A percentile compares a stretch with the other conserved stretches of the same genome.
Evolutionary conservation across 2,329 filamentous ascomycete genomes (phyloP).

Genomic region (Thelonectria olida): DNA sequence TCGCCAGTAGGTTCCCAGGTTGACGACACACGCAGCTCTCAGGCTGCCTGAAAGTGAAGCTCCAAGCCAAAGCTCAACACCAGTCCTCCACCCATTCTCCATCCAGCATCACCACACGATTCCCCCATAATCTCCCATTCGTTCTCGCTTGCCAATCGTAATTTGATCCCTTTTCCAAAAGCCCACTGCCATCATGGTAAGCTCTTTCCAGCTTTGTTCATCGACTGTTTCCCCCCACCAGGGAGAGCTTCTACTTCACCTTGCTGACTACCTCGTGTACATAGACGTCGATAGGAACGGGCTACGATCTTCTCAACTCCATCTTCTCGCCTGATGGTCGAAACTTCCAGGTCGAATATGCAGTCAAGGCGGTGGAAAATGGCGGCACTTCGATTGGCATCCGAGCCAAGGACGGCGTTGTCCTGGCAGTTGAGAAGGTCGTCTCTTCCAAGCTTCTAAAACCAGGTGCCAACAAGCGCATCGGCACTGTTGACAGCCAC

Average conservation of each 20-base stretch:
- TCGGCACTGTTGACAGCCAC: conserved; percentile 93
- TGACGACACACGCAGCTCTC: conserved; percentile 51
- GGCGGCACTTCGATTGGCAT: conserved; percentile 96
- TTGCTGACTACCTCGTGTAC: conserved; percentile 31
- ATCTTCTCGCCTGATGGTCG: conserved; percentile 99
- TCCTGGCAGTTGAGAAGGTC: conserved; percentile 96
- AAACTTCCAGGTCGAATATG: conserved; percentile 99
- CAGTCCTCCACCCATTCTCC: conserved; percentile 32
- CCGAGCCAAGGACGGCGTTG: conserved; percentile 95
- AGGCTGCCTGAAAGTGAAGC: conserved; percentile 54
- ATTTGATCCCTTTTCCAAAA: conserved; percentile 14
- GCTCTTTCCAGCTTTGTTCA: conserved; percentile 23
- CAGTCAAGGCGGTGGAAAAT: conserved; percentile 97
- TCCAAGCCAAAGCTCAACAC: conserved; percentile 41
- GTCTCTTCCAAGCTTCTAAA: conserved; percentile 95
- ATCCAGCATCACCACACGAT: conserved; percentile 24
- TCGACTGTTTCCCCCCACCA: conserved; percentile 29
- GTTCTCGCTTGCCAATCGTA: conserved; percentile 5
- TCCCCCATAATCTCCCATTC: conserved; percentile 12
- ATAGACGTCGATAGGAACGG: conserved; percentile 99
- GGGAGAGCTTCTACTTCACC: conserved; percentile 33
- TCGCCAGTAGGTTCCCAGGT: conserved; percentile 22
- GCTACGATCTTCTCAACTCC: conserved; percentile 99
- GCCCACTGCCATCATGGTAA: conserved; percentile 45
- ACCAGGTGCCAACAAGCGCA: conserved; percentile 94